Evolutionary conservation across 352 stramenopile genomes (phyloP), one percentile per base, ranked within the genome.

Genomic region (Phytophthora meadii): DNA sequence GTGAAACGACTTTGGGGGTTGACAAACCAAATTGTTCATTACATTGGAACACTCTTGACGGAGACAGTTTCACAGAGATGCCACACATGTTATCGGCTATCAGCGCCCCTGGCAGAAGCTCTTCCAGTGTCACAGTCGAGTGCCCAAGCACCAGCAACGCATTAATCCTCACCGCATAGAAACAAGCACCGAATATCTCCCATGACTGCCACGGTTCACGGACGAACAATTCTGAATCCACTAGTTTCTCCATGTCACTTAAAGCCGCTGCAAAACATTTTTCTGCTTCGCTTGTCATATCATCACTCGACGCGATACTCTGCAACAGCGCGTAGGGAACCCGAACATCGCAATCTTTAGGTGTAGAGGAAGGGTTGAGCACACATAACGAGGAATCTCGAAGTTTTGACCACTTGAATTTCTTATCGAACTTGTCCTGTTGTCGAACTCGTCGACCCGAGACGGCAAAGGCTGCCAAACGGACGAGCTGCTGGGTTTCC

Each of bases 161-260:
- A 61, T 73, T 70, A n/a, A 78, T 77, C 72, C 59, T 65, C 41
- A 77, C 46, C 19, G 59, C 68, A 72, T 81, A 73, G 27, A 81
- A 75, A n/a, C 55, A 76, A 65, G 68, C 59, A 66, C 72, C 72
- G 28, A 81, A 70, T 11, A 70, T 68, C 27, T 68, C 57, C 52
- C 52, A 61, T 4, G 19, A 61, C 37, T 55, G 52, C 47, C 59
- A 65, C 11, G 46, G 5, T 36, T 61, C 46, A 50, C 54, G 5
- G 3, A 22, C 3, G n/a, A 50, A 59, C 53, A 61, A 51, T 24
- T 3, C 34, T 5, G 8, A 12, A 19, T 72, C 46, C 0, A 70
- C 62, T 4, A 15, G 5, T 7, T 49, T 3, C 5, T 34, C 27
- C 34, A 61, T 4, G 49, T 58, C 36, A 5, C 57, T 44, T 7